Conservation (phyloP, 257 asterid species). For the Leptodermis oblonga region DNA sequence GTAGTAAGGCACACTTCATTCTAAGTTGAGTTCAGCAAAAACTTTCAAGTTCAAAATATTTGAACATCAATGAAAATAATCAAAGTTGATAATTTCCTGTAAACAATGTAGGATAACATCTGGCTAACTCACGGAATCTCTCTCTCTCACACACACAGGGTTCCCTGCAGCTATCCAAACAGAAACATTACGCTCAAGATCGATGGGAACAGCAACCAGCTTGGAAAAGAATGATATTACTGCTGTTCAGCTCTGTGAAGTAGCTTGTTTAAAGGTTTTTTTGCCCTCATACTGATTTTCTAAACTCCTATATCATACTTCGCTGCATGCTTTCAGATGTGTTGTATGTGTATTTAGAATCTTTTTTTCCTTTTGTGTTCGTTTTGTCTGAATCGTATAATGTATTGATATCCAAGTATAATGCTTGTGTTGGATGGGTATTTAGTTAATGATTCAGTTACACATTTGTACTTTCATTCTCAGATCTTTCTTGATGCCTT, state of each 20-base stretch:
- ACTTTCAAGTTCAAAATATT: not conserved
- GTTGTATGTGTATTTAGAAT: no score
- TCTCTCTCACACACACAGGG: slow-evolving; percentile 40
- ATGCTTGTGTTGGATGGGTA: no score
- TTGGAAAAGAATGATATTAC: slow-evolving; percentile 69
- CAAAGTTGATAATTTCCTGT: not conserved
- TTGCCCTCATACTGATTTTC: not conserved
- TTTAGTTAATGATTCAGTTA: no score
- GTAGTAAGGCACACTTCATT: not conserved
- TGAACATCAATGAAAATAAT: not conserved
- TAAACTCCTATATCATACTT: not conserved
- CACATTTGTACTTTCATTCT: no score
- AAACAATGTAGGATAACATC: not conserved
- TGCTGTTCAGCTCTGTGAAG: slow-evolving; percentile 85
- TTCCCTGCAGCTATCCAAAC: slow-evolving; percentile 70
- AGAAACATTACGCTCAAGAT: slow-evolving; percentile 64
- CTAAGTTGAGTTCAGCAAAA: not conserved
- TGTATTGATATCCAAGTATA: no score
- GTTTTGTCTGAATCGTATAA: no score
- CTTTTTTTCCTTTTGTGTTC: no score
- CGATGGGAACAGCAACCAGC: slow-evolving; percentile 72
- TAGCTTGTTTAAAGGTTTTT: slow-evolving; percentile 20
- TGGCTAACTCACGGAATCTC: not conserved
- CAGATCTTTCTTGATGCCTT: no score
- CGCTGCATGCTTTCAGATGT: not conserved